A percentile compares a stretch with the other conserved stretches of the same genome.
These are phyloP conservation scores for Solanum arcanum DNA, from an alignment of 257 asterid species.

Conservation along the genomic window DNA sequence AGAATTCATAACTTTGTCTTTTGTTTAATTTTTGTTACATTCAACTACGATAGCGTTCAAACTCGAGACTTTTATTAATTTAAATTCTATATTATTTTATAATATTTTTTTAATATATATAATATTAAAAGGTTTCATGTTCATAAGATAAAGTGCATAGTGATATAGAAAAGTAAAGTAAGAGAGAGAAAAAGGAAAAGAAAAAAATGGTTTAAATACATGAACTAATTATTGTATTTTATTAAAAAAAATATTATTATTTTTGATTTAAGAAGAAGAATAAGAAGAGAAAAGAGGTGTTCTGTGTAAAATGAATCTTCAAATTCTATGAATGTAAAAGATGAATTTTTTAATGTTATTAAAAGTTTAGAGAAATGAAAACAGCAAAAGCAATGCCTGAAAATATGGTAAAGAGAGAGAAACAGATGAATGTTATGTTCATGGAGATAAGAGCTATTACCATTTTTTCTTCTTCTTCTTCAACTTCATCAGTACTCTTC, in stretches of 20 bases:
- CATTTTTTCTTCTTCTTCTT: not conserved
- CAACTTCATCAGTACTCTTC: conserved; percentile 42
- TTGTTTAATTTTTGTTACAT: too few species aligned
- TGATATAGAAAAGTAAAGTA: not conserved
- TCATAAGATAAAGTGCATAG: not conserved
- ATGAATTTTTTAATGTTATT: conserved; percentile 14
- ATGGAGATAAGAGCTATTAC: conserved; percentile 71
- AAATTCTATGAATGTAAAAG: not conserved
- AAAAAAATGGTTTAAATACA: not conserved
- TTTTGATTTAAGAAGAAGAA: not conserved
- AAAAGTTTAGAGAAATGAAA: conserved; percentile 11
- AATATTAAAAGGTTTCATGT: not conserved
- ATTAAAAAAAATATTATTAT: too few species aligned
- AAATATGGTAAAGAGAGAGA: conserved; percentile 33
- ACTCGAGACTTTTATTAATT: too few species aligned
- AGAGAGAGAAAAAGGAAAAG: not conserved
- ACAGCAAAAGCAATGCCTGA: conserved; percentile 21
- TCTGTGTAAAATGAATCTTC: not conserved
- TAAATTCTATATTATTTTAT: too few species aligned
- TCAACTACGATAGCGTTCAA: too few species aligned
- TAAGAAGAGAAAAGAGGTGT: not conserved
- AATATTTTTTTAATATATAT: not conserved
- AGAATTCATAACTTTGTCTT: not conserved
- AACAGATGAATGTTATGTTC: conserved; percentile 30
- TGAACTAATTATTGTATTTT: not conserved